Evolutionary conservation across 1,139 yeast genomes (phyloP).

Genomic region (Blastobotrys arbuscula): DNA sequence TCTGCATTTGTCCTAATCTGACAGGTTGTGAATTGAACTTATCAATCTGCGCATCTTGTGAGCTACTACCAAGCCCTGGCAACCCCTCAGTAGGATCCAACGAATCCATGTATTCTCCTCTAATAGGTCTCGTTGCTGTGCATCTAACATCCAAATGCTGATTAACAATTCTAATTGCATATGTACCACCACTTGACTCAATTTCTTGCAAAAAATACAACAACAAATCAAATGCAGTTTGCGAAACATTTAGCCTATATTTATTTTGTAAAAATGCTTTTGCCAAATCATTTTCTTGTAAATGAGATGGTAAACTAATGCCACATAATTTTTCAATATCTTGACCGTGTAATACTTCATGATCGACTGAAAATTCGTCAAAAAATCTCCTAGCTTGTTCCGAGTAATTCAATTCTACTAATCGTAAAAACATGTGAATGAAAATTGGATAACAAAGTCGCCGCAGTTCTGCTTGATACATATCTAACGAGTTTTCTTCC

Average conservation of each 20-base stretch:
- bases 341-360: conserved; percentile 66
- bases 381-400: conserved; percentile 68
- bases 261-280: conserved; percentile 66
- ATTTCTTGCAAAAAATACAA: conserved; percentile 86
- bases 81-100: conserved; percentile 61
- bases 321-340: conserved; percentile 71
- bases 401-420: conserved; percentile 57
- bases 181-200: conserved; percentile 88
- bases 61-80: conserved; percentile 48
- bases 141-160: conserved; percentile 66
- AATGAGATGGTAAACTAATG: conserved; percentile 72
- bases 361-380: conserved; percentile 69
- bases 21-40: conserved; percentile 68
- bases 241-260: conserved; percentile 70
- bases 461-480: conserved; percentile 83
- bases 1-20: conserved; percentile 74
- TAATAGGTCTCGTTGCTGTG: conserved; percentile 31
- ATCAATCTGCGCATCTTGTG: conserved; percentile 37
- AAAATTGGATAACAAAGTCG: conserved; percentile 84
- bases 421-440: conserved; percentile 78
- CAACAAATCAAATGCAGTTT: conserved; percentile 77
- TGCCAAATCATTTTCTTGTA: conserved; percentile 78
- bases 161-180: conserved; percentile 77
- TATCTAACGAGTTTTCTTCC: conserved; percentile 87
- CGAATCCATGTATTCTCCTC: conserved; percentile 28